A percentile compares a stretch with the other conserved stretches of the same genome.
phyloP scores from a whole-genome alignment of 139 green algal genomes.

The Pycnococcus provasolii region DNA sequence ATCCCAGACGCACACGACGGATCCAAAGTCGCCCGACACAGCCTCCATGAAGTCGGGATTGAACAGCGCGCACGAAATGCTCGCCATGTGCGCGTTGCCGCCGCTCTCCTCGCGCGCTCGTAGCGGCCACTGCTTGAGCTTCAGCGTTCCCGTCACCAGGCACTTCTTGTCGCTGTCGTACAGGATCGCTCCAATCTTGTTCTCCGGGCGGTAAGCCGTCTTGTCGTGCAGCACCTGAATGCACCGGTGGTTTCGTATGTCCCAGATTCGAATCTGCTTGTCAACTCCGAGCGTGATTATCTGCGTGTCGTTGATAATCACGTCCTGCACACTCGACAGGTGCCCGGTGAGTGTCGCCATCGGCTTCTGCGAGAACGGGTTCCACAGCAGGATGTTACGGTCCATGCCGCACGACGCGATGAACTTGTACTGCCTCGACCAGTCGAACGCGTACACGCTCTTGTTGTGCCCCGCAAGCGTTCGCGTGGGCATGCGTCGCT shows the following conservation, averaged over 20 bases:
- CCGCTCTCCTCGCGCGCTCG: slow-evolving; percentile 16
- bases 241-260: slow-evolving; percentile 14
- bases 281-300: slow-evolving; percentile 18
- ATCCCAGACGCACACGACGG: slow-evolving; percentile 20
- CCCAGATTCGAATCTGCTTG: slow-evolving; percentile 23
- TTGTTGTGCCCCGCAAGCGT: slow-evolving; percentile 8
- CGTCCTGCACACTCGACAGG: slow-evolving; percentile 2
- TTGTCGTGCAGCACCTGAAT: slow-evolving; percentile 25
- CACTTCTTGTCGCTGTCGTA: slow-evolving; percentile 25
- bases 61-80: not conserved
- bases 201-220: slow-evolving; percentile 34
- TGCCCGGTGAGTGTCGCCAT: slow-evolving; percentile 17
- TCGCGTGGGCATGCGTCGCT: not conserved
- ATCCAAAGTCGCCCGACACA: slow-evolving; percentile 8
- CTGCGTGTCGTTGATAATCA: slow-evolving; percentile 21
- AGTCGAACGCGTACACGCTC: slow-evolving; percentile 19
- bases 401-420: slow-evolving; percentile 23
- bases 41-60: slow-evolving; percentile 11
- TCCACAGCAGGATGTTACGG: slow-evolving; percentile 22
- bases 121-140: slow-evolving; percentile 2
- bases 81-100: slow-evolving; percentile 8
- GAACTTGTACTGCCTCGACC: slow-evolving; percentile 13
- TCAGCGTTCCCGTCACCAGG: slow-evolving; percentile 7
- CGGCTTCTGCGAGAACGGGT: slow-evolving; percentile 17
- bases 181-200: slow-evolving; percentile 33